Base-by-base conservation (phyloP, 2,329 filamentous ascomycete species). In the Colletotrichum tanaceti region DNA sequence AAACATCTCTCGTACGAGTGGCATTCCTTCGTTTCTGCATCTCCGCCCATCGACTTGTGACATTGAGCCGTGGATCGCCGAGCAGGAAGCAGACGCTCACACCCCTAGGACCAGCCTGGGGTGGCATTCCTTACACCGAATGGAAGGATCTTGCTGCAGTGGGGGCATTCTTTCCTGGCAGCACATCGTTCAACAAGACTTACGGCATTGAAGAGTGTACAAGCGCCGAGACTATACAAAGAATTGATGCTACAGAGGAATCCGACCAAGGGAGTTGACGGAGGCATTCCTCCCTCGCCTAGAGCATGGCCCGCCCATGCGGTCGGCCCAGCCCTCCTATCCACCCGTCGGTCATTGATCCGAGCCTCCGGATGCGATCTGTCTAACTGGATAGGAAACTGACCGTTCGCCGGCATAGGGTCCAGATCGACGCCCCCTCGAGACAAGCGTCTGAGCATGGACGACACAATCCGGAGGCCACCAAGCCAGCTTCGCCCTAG, bases 361-460 rank as follows among this genome's bases (percentile, higher is more conserved):
- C 46, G 22, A 41, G 14, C 5, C 43, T 18, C 55, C 35, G 62
- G 58, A 66, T 60, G 32, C 55, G 44, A 65, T 44, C 38, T 52
- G 7, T 16, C 13, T 13, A 14, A 41, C 11, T n/a, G 52, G 22
- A 4, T 52, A n/a, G 13, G 58, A 41, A 35, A 47, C 44, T 24
- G 39, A 35, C 39, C 35, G 55, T 52, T 59, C 55, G 28, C 24
- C 28, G 35, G 32, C 20, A 61, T 58, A 49, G n/a, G 49, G 62
- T 46, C 55, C 28, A 65, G 62, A 65, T 68, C 28, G 61, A 44
- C 55, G 62, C 49, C 44, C 35, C 24, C 38, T 24, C 38, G 38
- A 47, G 14, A 20, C 62, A 65, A 68, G 61, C 22, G 65, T 16
- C 65, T 66, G 60, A 50, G 62, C 65, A 46, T 16, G 57, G 46